A percentile compares a stretch with the other conserved stretches of the same genome.
Conservation (phyloP, 345 rosid genomes). For the Gossypium ekmanianum region DNA sequence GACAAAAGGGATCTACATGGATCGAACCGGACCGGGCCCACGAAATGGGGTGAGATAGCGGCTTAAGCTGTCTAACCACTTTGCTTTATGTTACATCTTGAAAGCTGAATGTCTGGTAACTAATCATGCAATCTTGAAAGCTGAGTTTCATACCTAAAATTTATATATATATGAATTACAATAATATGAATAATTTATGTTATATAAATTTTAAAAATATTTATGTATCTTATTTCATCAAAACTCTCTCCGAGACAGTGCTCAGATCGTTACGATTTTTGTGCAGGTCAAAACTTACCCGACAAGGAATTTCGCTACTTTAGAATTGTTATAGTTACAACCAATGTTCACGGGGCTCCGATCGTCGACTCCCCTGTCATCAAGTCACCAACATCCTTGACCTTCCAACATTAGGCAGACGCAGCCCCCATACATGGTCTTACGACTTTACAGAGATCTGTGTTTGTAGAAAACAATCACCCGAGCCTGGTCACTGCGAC, state of each 20-base stretch:
- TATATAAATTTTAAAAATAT: background rate
- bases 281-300: too few species aligned
- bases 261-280: too few species aligned
- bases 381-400: too few species aligned
- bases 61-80: slow-evolving; percentile 17
- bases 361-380: accelerated
- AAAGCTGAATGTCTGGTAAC: slow-evolving; percentile 15
- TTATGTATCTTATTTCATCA: too few species aligned
- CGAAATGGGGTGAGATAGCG: slow-evolving; percentile 11
- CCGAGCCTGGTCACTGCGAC: accelerated
- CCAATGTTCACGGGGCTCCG: accelerated
- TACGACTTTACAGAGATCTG: accelerated
- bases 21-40: background rate
- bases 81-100: slow-evolving; percentile 2
- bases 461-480: too few species aligned
- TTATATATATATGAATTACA: too few species aligned
- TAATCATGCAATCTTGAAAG: background rate
- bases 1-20: background rate
- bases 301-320: too few species aligned
- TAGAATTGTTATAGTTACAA: too few species aligned
- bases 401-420: accelerated
- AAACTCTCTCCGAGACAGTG: too few species aligned
- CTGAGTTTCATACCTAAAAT: too few species aligned
- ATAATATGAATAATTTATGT: too few species aligned
- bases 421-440: too few species aligned